Base-by-base conservation (phyloP, 352 stramenopile species). In the Achlya hypogyna region DNA sequence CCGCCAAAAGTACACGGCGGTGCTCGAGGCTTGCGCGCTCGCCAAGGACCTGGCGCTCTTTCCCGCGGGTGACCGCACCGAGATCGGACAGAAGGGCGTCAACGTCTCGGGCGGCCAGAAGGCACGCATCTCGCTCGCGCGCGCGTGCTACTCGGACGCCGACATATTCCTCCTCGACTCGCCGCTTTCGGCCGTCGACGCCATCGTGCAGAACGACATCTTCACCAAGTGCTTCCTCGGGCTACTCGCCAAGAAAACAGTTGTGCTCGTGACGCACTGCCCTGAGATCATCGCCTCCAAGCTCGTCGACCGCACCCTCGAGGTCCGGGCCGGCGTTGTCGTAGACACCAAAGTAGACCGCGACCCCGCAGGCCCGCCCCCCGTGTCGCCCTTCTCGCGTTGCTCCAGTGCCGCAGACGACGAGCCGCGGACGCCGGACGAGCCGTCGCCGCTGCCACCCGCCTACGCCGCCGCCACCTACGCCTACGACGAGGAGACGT, bases 161-260 rank as follows among this genome's bases (percentile, higher is more conserved):
- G 52, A 63, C n/a, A 66, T 70, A 2, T 63, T 70, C 25, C 22
- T 70, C 10, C 32, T 70, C 29, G 63, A 70, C 54, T 32, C 52
- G 28, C 63, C 63, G 4, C 23, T 70, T 5, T 45, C 52, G 8
- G 63, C 63, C 10, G 23, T 70, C 34, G 63, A 70, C 43, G 63
- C 63, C n/a, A 84, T 97, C 72, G 91, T 98, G 25, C 88, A 78
- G 14, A 79, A 81, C 52, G 79, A 93, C 71, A 62, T 97, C 14
- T 97, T 97, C 64, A 63, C 88, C 16, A 68, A 96, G 29, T 93
- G 81, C 65, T 89, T 97, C 62, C 52, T 47, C 22, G 63, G 70
- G 2, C 32, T 76, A 22, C 69, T 95, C 22, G 60, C 63, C 25
- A 23, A 84, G 63, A 74, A 74, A 49, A 87, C 78, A 28, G 75